These are phyloP conservation scores for Coniochaeta hoffmannii DNA, from an alignment of 2,329 filamentous ascomycete genomes.

Conservation along the genomic window DNA sequence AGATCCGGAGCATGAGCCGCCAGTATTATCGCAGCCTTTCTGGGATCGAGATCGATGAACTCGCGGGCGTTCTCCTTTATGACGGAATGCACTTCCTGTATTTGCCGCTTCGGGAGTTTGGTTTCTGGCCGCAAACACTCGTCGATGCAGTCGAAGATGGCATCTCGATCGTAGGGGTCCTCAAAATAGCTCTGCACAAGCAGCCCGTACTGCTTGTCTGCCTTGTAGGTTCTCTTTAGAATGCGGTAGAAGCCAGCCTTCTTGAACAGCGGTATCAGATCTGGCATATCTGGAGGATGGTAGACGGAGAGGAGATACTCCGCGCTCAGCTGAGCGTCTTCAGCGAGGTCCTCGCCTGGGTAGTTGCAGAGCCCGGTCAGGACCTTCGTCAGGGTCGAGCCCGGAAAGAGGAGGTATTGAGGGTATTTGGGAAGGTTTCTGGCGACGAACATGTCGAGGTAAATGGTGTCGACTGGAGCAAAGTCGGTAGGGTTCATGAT, in stretches of 20 bases:
- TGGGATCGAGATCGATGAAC: constrained; percentile 60
- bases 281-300: constrained; percentile 73
- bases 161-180: constrained; percentile 67
- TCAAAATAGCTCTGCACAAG: constrained; percentile 79
- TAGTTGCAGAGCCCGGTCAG: constrained; percentile 79
- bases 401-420: constrained; percentile 86
- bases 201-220: constrained; percentile 70
- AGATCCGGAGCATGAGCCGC: constrained; percentile 54
- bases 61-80: constrained; percentile 58
- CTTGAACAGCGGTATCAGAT: constrained; percentile 69
- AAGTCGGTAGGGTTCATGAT: constrained; percentile 79
- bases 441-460: constrained; percentile 97
- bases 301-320: constrained; percentile 94
- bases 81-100: constrained; percentile 60
- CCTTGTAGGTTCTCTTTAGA: constrained; percentile 78
- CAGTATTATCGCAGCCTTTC: constrained; percentile 57
- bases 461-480: constrained; percentile 74
- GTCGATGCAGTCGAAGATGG: constrained; percentile 71
- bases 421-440: constrained; percentile 94
- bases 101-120: constrained; percentile 60
- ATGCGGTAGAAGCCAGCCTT: constrained; percentile 84
- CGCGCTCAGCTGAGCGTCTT: constrained; percentile 93
- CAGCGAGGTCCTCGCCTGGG: constrained; percentile 69
- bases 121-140: constrained; percentile 63
- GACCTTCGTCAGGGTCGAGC: constrained; percentile 74